phyloP scores from a whole-genome alignment of 495 filamentous ascomycete species.

The Trichoderma asperelloides region DNA sequence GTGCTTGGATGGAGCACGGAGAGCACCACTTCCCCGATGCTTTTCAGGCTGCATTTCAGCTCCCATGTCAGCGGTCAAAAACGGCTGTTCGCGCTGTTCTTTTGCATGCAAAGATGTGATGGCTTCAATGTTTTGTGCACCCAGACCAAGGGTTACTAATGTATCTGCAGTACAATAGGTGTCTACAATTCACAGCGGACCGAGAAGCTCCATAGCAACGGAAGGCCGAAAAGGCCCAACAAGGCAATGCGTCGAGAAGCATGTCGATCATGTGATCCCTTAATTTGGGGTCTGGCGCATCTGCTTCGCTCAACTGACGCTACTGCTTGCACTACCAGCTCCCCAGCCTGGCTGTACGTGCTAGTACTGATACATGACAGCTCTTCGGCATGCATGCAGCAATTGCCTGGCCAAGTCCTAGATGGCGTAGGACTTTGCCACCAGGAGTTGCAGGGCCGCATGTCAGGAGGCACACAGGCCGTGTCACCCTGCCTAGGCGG shows the following conservation, averaged over 20 bases:
- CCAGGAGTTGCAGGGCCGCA: not conserved
- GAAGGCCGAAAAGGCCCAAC: not conserved
- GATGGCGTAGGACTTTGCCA: constrained; percentile 8
- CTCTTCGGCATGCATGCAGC: not conserved
- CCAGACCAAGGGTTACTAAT: no score
- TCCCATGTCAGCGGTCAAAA: not conserved
- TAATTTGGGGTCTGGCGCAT: not conserved
- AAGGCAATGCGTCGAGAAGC: not conserved
- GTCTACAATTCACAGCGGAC: no score
- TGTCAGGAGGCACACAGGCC: constrained; percentile 7
- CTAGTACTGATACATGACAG: not conserved
- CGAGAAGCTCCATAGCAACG: no score
- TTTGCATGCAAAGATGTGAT: no score
- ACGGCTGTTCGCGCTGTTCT: not conserved
- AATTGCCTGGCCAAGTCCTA: not conserved
- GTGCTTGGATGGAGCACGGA: not conserved
- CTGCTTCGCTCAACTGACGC: not conserved
- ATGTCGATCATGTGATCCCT: not conserved
- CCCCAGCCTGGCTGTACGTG: not conserved
- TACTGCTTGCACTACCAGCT: not conserved
- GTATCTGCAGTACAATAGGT: no score
- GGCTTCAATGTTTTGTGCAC: no score
- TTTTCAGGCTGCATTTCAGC: not conserved
- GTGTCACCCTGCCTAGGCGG: constrained; percentile 3
- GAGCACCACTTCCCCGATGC: not conserved